These are phyloP conservation scores for Chrysosporium keratinophilum DNA, from an alignment of 2,329 filamentous ascomycete genomes.

Conservation along the genomic window DNA sequence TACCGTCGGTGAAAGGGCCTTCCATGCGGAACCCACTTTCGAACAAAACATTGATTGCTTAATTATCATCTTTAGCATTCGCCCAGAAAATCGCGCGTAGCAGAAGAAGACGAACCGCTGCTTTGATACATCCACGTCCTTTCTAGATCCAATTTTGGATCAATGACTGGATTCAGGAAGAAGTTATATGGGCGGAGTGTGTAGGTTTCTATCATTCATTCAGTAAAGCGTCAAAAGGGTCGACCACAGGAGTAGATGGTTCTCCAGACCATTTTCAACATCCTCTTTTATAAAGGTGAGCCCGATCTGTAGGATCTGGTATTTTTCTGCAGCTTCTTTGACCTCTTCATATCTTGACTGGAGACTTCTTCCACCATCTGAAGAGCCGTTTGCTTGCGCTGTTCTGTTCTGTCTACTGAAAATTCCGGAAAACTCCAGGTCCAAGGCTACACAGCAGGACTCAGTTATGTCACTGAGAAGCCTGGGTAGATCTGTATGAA, in stretches of 20 bases:
- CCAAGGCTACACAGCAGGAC: slow-evolving; percentile 53
- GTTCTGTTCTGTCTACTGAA: slow-evolving; percentile 31
- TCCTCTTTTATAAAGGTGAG: slow-evolving; percentile 55
- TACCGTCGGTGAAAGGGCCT: slow-evolving; percentile 45
- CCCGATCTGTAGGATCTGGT: slow-evolving; percentile 56
- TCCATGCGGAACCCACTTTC: slow-evolving; percentile 50
- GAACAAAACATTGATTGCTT: slow-evolving; percentile 52
- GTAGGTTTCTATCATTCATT: slow-evolving; percentile 38
- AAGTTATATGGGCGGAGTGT: slow-evolving; percentile 55
- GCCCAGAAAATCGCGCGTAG: background rate
- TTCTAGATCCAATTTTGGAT: slow-evolving; percentile 46
- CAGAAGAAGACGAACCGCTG: slow-evolving; percentile 32
- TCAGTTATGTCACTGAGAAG: slow-evolving; percentile 50
- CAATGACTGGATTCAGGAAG: slow-evolving; percentile 47
- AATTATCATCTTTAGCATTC: slow-evolving; percentile 12
- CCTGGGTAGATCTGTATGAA: slow-evolving; percentile 42
- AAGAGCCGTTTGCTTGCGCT: slow-evolving; percentile 19
- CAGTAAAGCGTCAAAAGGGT: background rate
- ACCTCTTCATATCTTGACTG: slow-evolving; percentile 53
- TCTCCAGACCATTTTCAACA: slow-evolving; percentile 35
- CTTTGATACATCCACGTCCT: slow-evolving; percentile 51
- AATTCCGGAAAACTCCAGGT: slow-evolving; percentile 59
- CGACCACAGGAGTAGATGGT: background rate
- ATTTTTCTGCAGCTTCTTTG: slow-evolving; percentile 51
- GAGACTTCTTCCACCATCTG: slow-evolving; percentile 39